Conservation (phyloP, 1,284 basidiomycete genomes). For the Pseudozyma sp. region DNA sequence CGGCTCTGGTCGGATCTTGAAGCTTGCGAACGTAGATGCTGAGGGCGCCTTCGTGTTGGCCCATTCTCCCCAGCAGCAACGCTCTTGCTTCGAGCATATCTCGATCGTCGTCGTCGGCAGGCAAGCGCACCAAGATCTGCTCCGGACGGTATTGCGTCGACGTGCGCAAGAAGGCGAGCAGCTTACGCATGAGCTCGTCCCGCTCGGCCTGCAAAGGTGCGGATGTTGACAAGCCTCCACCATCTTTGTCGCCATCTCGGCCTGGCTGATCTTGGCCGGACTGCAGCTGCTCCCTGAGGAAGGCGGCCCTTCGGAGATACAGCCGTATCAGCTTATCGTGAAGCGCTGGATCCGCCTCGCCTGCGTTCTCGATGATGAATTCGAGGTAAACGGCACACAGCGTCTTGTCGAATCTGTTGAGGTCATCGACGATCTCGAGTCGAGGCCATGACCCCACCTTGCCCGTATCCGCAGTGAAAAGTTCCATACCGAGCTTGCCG, state of each 20-base stretch:
- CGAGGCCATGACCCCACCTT: constrained; percentile 77
- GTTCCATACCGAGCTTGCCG: constrained; percentile 81
- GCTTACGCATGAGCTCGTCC: constrained; percentile 75
- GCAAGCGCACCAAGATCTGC: constrained; percentile 80
- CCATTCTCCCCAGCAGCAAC: constrained; percentile 86
- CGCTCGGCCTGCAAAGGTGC: constrained; percentile 48
- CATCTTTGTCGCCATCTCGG: background rate
- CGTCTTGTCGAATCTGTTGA: constrained; percentile 77
- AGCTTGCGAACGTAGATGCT: constrained; percentile 90
- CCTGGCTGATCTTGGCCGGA: background rate
- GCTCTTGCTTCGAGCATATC: constrained; percentile 79
- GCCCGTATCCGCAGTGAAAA: constrained; percentile 86
- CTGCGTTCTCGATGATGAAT: constrained; percentile 80
- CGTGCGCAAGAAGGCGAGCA: constrained; percentile 81
- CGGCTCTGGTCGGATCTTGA: constrained; percentile 83
- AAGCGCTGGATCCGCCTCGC: constrained; percentile 77
- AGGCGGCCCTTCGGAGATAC: constrained; percentile 77
- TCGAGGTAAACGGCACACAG: constrained; percentile 84
- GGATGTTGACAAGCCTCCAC: background rate
- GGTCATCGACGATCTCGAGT: constrained; percentile 69
- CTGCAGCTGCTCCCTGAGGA: constrained; percentile 52
- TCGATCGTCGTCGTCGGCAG: constrained; percentile 80
- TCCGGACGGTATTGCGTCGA: constrained; percentile 82
- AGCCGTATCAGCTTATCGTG: constrained; percentile 90
- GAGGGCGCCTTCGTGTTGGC: constrained; percentile 90